Conservation (phyloP, 345 rosid genomes). For the Citrus inodora region DNA sequence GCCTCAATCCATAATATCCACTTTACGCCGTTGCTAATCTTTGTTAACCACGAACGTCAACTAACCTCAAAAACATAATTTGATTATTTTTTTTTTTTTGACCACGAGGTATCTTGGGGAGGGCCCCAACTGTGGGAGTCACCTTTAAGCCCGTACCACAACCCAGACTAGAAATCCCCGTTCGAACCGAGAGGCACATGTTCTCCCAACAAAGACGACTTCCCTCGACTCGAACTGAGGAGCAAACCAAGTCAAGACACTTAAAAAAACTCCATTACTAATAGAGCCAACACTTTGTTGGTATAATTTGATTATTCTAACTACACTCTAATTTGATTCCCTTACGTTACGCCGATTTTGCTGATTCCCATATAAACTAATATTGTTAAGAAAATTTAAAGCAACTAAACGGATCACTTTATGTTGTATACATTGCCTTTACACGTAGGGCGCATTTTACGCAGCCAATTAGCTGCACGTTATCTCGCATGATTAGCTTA, state of each 20-base stretch:
- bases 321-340: conserved; percentile 15
- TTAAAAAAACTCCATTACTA: too few relatives aligned
- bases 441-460: conserved; percentile 21
- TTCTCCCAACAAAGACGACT: too few relatives aligned
- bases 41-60: background rate
- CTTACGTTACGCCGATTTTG: conserved; percentile 6
- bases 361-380: conserved; percentile 9
- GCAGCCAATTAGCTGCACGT: background rate
- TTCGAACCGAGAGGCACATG: too few relatives aligned
- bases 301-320: background rate
- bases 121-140: too few relatives aligned
- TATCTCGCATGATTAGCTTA: conserved; percentile 11
- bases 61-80: too few relatives aligned
- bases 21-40: background rate
- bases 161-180: too few relatives aligned
- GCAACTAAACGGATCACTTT: conserved; percentile 13
- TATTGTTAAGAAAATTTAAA: background rate
- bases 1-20: background rate
- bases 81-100: too few relatives aligned
- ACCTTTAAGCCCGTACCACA: too few relatives aligned
- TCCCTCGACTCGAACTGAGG: too few relatives aligned
- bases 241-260: too few relatives aligned
- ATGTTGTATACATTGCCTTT: conserved; percentile 12
- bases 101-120: too few relatives aligned
- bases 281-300: too few relatives aligned